Percentiles rank a stretch among this genome's conserved stretches.
Evolutionary conservation across 2,329 filamentous ascomycete genomes (phyloP).

Genomic region (Sclerotinia borealis): DNA sequence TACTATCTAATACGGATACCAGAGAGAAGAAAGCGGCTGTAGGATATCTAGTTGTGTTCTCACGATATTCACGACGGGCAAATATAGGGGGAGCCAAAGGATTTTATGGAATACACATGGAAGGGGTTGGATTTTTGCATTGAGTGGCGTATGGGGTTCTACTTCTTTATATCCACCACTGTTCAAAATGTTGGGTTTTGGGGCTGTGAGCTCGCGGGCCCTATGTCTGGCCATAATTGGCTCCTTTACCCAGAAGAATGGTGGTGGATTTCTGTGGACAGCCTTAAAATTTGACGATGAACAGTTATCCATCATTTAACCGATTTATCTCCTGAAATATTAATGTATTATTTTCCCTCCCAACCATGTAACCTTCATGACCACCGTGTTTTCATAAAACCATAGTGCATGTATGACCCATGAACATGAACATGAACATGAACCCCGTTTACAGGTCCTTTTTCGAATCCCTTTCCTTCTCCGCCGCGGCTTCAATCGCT

Average conservation of each 20-base stretch:
- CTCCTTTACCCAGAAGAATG: background rate
- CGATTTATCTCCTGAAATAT: background rate
- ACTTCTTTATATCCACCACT: background rate
- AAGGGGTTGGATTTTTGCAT: constrained; percentile 21
- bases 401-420: constrained; percentile 7
- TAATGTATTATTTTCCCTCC: background rate
- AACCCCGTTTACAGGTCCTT: constrained; percentile 10
- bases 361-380: background rate
- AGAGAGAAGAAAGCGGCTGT: constrained; percentile 13
- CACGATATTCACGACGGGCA: constrained; percentile 17
- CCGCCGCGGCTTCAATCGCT: constrained; percentile 37
- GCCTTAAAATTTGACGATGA: constrained; percentile 3
- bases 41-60: constrained; percentile 10
- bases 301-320: background rate
- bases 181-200: background rate
- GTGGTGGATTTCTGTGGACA: background rate
- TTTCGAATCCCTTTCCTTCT: constrained; percentile 32
- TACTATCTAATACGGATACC: constrained; percentile 13
- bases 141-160: constrained; percentile 18
- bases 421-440: background rate
- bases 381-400: background rate
- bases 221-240: background rate
- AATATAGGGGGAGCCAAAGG: constrained; percentile 5
- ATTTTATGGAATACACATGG: constrained; percentile 16
- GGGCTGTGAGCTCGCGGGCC: background rate